Conservation (phyloP, 495 filamentous ascomycete species). For the Copromyces sp. region DNA sequence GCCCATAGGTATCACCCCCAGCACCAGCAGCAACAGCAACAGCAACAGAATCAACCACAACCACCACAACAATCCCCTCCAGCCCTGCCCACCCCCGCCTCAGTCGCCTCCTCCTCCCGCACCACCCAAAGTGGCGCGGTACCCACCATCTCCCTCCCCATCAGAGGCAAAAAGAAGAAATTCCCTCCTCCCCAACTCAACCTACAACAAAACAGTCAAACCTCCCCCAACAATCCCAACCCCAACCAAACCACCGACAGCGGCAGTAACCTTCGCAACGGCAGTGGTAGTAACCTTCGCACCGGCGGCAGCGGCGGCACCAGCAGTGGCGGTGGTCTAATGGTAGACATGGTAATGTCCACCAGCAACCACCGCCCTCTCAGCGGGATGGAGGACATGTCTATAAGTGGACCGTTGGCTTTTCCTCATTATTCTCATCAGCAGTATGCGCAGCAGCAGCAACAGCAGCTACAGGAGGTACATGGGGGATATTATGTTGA, state of each 20-base stretch:
- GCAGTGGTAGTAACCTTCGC: not conserved
- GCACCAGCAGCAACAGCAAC: not conserved
- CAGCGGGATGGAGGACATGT: conserved; percentile 8
- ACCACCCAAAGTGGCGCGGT: not conserved
- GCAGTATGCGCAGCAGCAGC: not conserved
- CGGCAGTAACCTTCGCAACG: not conserved
- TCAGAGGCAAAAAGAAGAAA: not conserved
- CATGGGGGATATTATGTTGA: not conserved
- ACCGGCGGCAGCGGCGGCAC: not conserved
- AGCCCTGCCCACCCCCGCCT: not conserved
- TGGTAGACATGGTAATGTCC: not conserved
- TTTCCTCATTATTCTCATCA: conserved; percentile 11
- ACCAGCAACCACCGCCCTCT: conserved; percentile 5
- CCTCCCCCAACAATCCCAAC: not conserved
- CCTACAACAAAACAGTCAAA: not conserved
- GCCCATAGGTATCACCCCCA: not conserved
- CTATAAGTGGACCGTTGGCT: conserved; percentile 16
- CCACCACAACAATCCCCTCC: not conserved
- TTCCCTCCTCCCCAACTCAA: conserved; percentile 1
- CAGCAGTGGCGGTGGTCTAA: not conserved
- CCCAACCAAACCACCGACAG: not conserved
- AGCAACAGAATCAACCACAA: not conserved
- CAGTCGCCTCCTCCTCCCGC: not conserved
- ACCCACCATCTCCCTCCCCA: conserved; percentile 2
- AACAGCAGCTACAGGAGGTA: not conserved